Conservation (phyloP, 148 eudicot species). For the Hydrangea macrophylla region DNA sequence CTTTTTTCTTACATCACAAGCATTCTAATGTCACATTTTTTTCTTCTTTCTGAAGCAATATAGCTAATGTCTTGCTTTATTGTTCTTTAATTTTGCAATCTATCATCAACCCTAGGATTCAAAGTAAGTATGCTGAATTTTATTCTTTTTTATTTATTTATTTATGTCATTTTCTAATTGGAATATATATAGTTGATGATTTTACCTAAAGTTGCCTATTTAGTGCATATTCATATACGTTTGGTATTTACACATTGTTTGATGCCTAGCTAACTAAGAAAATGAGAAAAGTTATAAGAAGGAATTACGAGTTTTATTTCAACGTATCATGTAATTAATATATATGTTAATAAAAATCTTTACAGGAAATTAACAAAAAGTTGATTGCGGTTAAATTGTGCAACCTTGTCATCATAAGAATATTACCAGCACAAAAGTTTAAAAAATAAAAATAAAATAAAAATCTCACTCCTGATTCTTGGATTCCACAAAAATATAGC, state of each 20-base stretch:
- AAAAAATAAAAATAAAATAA: too few relatives aligned
- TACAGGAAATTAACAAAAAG: background rate
- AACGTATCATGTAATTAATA: too few relatives aligned
- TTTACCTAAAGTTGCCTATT: background rate
- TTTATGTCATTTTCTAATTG: background rate
- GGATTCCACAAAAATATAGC: background rate
- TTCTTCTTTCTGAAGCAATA: conserved; percentile 19
- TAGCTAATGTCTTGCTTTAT: background rate
- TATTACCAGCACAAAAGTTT: too few relatives aligned
- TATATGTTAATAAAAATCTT: too few relatives aligned
- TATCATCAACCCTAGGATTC: background rate
- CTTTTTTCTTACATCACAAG: conserved; percentile 38
- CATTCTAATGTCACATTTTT: conserved; percentile 5
- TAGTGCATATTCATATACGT: background rate
- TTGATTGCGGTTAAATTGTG: too few relatives aligned
- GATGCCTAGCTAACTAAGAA: background rate
- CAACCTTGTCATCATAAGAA: too few relatives aligned
- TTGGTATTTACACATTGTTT: background rate
- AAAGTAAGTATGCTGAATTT: too few relatives aligned
- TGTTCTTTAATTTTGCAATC: background rate
- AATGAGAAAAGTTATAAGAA: background rate
- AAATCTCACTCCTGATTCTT: too few relatives aligned
- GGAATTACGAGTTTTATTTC: too few relatives aligned
- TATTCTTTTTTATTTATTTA: background rate
- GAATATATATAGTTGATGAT: background rate